Conservation (phyloP, 2,329 filamentous ascomycete species). For the Calonectria leucothoes region DNA sequence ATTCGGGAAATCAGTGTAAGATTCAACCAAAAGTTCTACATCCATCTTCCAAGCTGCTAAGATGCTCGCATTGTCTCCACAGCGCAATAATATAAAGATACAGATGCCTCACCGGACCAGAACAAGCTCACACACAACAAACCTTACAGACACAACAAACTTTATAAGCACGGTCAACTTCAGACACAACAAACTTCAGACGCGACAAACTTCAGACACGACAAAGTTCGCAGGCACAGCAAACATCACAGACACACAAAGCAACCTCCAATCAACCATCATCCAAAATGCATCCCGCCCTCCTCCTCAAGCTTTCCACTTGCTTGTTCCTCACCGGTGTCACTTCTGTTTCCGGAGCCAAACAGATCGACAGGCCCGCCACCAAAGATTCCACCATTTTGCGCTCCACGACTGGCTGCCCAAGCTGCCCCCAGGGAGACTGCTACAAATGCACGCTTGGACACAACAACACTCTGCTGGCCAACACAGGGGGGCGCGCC, state of each 20-base stretch:
- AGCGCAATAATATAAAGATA: not conserved
- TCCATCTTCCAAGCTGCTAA: not conserved
- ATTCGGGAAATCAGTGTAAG: not conserved
- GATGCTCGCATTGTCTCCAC: not conserved
- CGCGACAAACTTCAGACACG: no score
- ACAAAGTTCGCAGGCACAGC: no score
- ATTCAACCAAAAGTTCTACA: not conserved
- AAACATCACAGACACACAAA: not conserved
- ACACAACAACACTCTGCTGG: conserved; percentile 11
- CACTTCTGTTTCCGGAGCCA: not conserved
- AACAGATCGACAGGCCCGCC: conserved; percentile 6
- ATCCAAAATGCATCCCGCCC: not conserved
- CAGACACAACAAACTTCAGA: no score
- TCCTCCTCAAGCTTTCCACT: not conserved
- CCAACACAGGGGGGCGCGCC: conserved; percentile 10
- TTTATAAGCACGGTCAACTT: no score
- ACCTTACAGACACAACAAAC: no score
- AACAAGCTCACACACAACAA: no score
- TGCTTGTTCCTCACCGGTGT: not conserved
- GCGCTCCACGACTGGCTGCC: conserved; percentile 12
- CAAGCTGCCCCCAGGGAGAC: not conserved
- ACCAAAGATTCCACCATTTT: conserved; percentile 18
- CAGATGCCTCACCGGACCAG: not conserved
- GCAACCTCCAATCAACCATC: not conserved
- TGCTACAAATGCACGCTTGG: conserved; percentile 19